Base-by-base conservation (phyloP, 257 asterid species). In the Primulina tabacum region DNA sequence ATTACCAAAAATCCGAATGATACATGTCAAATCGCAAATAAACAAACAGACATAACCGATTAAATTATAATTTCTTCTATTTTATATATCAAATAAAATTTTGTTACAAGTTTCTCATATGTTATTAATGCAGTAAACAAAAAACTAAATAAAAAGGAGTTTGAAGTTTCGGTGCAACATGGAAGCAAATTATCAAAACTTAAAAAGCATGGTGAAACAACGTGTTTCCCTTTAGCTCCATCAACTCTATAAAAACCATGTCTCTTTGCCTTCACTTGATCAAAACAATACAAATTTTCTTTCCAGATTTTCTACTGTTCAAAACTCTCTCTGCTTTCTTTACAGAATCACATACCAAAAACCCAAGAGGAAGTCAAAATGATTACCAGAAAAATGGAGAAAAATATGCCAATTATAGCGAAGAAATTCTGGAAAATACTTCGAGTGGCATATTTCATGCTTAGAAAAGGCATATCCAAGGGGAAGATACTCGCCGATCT, bases 341-440 rank as follows among this genome's bases (percentile, higher is more conserved):
- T 32, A 4, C 34, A 32, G 0, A 32, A 28, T 37, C 43, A 35
- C 43, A 38, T 63, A 63, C 52, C 17, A 64, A 11, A 53, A 11
- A 55, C 2, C 9, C 2, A 4, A 29, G 10, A 5, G 35, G 6
- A 43, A 29, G n/a, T 12, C 6, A 11, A 43, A 40, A 71, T 24
- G 37, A 14, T 14, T 35, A 9, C 52, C 6, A 18, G 2, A 60
- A 69, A 79, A 84, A 92, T 92, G 98, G 98, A 90, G 35, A 89
- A 80, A 75, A 88, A 86, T 52, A 21, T 90, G 76, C 96, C 92
- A 20, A 67, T 87, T 1, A 50, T 85, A 50, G 83, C 97, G 8
- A 92, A 88, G 77, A 92, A 90, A 71, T 81, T 88, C 58, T 85
- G 97, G 97, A 81, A 71, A 52, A 79, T 85, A 24, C 78, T 88